These are phyloP conservation scores for Neohortaea acidophila DNA, from an alignment of 495 filamentous ascomycete genomes.

Conservation along the genomic window DNA sequence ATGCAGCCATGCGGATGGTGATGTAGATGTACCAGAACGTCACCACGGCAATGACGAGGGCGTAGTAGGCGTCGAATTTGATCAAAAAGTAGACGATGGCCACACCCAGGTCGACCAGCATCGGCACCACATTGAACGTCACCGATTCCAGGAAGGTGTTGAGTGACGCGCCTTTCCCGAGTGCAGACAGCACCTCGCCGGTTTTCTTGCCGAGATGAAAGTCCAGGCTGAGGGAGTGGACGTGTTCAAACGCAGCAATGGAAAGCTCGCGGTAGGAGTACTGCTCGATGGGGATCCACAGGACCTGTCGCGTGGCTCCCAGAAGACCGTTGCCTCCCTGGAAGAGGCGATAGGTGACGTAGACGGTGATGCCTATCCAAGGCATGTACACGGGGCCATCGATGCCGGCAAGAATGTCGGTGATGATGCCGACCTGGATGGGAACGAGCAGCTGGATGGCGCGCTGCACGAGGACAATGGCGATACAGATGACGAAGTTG, in stretches of 20 bases:
- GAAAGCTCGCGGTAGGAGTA: slow-evolving; percentile 92
- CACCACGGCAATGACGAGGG: slow-evolving; percentile 76
- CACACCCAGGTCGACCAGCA: slow-evolving; percentile 78
- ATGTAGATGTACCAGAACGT: slow-evolving; percentile 95
- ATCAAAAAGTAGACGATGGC: slow-evolving; percentile 77
- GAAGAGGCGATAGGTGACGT: slow-evolving; percentile 67
- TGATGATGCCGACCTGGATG: slow-evolving; percentile 57
- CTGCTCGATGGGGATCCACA: slow-evolving; percentile 94
- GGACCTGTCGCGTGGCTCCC: slow-evolving; percentile 58
- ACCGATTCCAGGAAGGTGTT: slow-evolving; percentile 93
- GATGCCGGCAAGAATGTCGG: slow-evolving; percentile 44
- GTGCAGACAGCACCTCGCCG: slow-evolving; percentile 81
- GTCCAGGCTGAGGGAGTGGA: slow-evolving; percentile 84
- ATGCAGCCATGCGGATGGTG: slow-evolving; percentile 89
- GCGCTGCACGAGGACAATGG: slow-evolving; percentile 60
- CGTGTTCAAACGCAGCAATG: slow-evolving; percentile 90
- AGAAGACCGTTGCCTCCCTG: slow-evolving; percentile 80
- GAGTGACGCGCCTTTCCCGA: slow-evolving; percentile 91
- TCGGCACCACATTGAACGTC: slow-evolving; percentile 87
- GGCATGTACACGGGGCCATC: slow-evolving; percentile 38
- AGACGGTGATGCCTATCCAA: slow-evolving; percentile 57
- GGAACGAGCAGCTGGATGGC: slow-evolving; percentile 71
- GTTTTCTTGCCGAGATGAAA: slow-evolving; percentile 96
- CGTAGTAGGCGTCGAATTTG: slow-evolving; percentile 73
- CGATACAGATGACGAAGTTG: slow-evolving; percentile 63